phyloP scores from a whole-genome alignment of 106 monocot genomes.

The Allium cepa region DNA sequence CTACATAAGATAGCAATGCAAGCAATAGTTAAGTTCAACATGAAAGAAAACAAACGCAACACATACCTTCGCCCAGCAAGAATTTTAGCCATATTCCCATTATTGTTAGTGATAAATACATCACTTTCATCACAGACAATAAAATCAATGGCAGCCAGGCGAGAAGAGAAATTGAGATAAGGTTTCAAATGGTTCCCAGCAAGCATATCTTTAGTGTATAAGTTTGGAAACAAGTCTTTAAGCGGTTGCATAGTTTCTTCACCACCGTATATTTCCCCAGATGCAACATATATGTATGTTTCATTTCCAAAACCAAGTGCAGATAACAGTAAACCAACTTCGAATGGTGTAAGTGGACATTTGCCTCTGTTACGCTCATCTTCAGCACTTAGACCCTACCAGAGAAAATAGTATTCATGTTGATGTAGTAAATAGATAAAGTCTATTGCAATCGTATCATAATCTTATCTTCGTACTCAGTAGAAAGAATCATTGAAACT shows the following conservation, averaged over 20 bases:
- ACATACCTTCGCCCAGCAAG: conserved; percentile 81
- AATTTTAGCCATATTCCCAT: conserved; percentile 99
- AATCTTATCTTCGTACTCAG: too few species aligned
- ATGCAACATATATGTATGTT: conserved; percentile 76
- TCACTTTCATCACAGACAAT: conserved; percentile 89
- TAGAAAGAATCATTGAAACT: too few species aligned
- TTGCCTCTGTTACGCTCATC: conserved; percentile 83
- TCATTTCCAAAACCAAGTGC: conserved; percentile 86
- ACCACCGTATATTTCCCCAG: conserved; percentile 94
- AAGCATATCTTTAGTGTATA: conserved; percentile 81
- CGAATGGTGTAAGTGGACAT: conserved; percentile 85
- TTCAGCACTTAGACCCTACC: conserved; percentile 72
- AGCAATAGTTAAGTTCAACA: too few species aligned
- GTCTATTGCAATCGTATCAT: too few species aligned
- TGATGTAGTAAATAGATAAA: too few species aligned
- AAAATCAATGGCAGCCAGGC: conserved; percentile 91
- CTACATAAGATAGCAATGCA: too few species aligned
- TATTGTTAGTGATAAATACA: conserved; percentile 92
- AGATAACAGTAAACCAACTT: conserved; percentile 84
- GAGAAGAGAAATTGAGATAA: conserved; percentile 62
- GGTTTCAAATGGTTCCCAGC: conserved; percentile 48
- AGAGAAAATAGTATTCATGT: neutral
- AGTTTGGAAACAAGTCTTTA: conserved; percentile 70
- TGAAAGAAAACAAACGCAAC: neutral
- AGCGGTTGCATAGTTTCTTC: conserved; percentile 68